Conservation (phyloP, 768 basidiomycete genomes). For the Suillus brevipes region DNA sequence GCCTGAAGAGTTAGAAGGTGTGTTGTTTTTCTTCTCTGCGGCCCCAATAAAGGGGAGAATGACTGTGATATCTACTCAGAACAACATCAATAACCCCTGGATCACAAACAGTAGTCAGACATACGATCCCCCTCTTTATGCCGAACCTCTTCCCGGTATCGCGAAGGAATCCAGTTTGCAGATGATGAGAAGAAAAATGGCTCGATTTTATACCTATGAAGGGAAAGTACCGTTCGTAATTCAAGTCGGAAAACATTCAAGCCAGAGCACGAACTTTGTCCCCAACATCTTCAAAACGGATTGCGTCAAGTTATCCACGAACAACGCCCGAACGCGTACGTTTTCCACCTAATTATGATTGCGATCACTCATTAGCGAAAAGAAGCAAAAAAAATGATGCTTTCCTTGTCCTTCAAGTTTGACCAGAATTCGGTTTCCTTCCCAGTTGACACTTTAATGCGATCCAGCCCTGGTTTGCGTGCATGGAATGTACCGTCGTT, state of each 20-base stretch:
- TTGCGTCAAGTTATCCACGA: not conserved
- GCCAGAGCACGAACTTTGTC: conserved; percentile 23
- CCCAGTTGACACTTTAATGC: not conserved
- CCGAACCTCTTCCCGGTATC: conserved; percentile 47
- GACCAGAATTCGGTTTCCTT: conserved; percentile 25
- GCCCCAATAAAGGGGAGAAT: conserved; percentile 42
- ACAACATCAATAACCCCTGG: conserved; percentile 8
- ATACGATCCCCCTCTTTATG: not conserved
- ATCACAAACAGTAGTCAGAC: not conserved
- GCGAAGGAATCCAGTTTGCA: conserved; percentile 59
- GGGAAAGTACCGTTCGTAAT: too few species aligned
- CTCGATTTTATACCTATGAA: conserved; percentile 34
- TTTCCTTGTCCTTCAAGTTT: conserved; percentile 25
- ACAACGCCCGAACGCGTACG: conserved; percentile 19
- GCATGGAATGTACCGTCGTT: conserved; percentile 16
- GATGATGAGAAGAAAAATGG: conserved; percentile 41
- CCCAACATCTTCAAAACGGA: conserved; percentile 39
- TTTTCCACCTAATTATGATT: conserved; percentile 32
- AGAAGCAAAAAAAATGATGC: not conserved
- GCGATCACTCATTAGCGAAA: conserved; percentile 1
- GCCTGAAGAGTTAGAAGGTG: not conserved
- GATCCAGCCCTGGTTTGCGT: not conserved
- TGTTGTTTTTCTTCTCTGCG: conserved; percentile 22
- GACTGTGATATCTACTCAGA: conserved; percentile 31
- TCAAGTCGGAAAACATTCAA: not conserved